Evolutionary conservation across 2,329 filamentous ascomycete species (phyloP), one percentile per base, ranked within the genome.

Genomic region (Blastomyces percursus): DNA sequence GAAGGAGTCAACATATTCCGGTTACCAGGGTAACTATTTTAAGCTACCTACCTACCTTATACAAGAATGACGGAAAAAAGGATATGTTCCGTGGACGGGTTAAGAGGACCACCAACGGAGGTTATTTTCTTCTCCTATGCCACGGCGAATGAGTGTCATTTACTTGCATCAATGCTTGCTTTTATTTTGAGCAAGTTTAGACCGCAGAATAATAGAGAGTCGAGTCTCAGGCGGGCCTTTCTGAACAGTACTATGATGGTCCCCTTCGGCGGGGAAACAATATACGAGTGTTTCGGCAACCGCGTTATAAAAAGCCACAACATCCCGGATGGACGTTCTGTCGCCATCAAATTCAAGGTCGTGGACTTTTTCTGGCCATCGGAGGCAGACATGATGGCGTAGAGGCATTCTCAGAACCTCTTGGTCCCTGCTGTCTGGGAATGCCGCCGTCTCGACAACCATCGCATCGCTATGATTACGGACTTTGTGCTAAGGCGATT

Each of bases 301-400:
- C 42, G 54, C n/a, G 61, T 61, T 55, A 61, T 63, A 52, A 60
- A 63, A 50, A 55, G 40, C 42, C 24, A 48, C 30, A 62, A 59
- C 59, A 42, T 42, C 40, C 32, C 56, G 14, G 63, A 57, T 61
- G 61, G 63, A 59, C 30, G 24, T 19, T 7, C 40, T 55, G 61
- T 64, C n/a, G 61, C 63, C 44, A 56, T 64, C 19, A 64, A 64
- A 56, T 54, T 51, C 58, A 64, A 63, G 52, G 58, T 52, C n/a
- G 52, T 14, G 11, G 44, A 27, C 42, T 61, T 42, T 59, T 64
- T 61, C 48, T 2, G 11, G 54, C 6, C 38, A 14, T 63, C 59
- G 19, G 63, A 64, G 55, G 63, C 58, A 1, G 61, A 64, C 11
- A 64, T 64, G 63, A 64, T 64, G 63, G 48, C n/a, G 30, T 61